phyloP scores from a whole-genome alignment of 2,329 filamentous ascomycete genomes.

The Furcasterigmium furcatum region DNA sequence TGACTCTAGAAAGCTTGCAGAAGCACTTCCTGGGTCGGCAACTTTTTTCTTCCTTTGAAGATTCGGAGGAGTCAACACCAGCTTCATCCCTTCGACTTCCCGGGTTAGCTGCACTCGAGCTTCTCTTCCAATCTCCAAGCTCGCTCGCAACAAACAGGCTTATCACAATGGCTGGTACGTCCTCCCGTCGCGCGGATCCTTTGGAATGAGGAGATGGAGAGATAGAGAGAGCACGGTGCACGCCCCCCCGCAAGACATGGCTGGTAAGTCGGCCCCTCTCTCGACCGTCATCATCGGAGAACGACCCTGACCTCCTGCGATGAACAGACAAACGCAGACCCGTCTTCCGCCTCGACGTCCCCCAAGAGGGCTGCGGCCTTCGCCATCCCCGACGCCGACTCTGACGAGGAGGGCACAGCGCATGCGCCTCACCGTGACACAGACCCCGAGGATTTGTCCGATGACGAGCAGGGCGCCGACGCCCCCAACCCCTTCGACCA shows the following conservation, averaged over 20 bases:
- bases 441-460: slow-evolving; percentile 5
- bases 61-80: background rate
- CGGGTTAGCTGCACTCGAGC: too few species aligned
- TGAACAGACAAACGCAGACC: slow-evolving; percentile 6
- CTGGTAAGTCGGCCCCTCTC: slow-evolving; percentile 9
- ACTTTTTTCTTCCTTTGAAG: background rate
- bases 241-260: background rate
- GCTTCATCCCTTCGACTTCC: too few species aligned
- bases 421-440: slow-evolving; percentile 9
- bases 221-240: too few species aligned
- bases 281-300: too few species aligned
- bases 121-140: too few species aligned
- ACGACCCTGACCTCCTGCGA: background rate
- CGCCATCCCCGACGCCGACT: slow-evolving; percentile 8
- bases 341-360: slow-evolving; percentile 11
- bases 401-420: slow-evolving; percentile 8
- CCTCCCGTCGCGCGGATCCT: too few species aligned
- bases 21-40: background rate
- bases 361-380: slow-evolving; percentile 9
- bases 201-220: too few species aligned
- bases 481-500: background rate
- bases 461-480: slow-evolving; percentile 3
- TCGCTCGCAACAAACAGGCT: background rate
- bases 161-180: slow-evolving; percentile 14
- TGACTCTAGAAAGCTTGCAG: too few species aligned